Percentiles rank a stretch among this genome's conserved stretches.
Conservation (phyloP, 768 basidiomycete species). For the Mycena polygramma region DNA sequence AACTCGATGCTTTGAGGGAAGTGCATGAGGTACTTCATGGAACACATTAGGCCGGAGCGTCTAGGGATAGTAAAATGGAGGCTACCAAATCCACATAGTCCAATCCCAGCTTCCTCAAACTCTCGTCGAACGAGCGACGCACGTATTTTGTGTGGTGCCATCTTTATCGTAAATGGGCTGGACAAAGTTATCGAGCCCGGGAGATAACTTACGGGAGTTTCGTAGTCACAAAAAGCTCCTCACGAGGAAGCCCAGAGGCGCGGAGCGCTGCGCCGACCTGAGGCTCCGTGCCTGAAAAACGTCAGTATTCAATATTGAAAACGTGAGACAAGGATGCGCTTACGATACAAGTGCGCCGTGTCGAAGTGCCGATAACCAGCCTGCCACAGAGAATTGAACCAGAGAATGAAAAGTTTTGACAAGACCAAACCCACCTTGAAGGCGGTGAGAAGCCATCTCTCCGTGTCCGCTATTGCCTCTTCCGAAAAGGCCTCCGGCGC, state of each 20-base stretch:
- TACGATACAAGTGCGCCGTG: constrained; percentile 52
- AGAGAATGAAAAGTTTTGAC: not conserved
- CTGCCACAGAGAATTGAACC: constrained; percentile 39
- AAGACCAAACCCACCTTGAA: constrained; percentile 46
- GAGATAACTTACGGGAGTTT: constrained; percentile 57
- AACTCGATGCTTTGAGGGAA: constrained; percentile 58
- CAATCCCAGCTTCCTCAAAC: constrained; percentile 53
- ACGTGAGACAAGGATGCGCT: not conserved
- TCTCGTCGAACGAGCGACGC: constrained; percentile 55
- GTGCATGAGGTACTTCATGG: constrained; percentile 61
- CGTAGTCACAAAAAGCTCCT: constrained; percentile 63
- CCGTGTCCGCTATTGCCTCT: constrained; percentile 49
- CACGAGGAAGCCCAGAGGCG: constrained; percentile 62
- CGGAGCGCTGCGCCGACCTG: constrained; percentile 59
- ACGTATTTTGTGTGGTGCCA: constrained; percentile 56
- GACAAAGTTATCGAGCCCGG: constrained; percentile 54
- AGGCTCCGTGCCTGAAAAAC: constrained; percentile 50
- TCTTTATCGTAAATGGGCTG: constrained; percentile 37
- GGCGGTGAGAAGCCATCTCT: constrained; percentile 56
- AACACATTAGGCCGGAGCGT: not conserved
- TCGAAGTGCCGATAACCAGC: constrained; percentile 59
- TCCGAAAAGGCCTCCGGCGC: constrained; percentile 30
- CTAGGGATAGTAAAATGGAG: no score
- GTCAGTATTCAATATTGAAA: not conserved
- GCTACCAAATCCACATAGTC: constrained; percentile 65